phyloP scores from a whole-genome alignment of 1,284 basidiomycete species.

The Schizophyllum amplum region DNA sequence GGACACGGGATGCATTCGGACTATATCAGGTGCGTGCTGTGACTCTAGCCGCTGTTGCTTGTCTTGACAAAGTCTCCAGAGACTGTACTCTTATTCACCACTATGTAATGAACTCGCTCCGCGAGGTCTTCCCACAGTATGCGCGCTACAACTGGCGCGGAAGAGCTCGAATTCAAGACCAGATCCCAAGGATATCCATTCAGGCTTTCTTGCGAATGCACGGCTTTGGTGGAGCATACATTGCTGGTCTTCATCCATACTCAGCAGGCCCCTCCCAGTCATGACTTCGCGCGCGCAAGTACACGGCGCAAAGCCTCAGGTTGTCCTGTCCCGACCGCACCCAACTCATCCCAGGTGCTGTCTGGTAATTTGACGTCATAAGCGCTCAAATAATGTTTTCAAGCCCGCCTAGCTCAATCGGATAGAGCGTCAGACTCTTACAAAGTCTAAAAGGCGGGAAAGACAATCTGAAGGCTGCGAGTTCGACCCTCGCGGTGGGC shows the following conservation, averaged over 20 bases:
- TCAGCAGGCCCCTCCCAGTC: too few species aligned
- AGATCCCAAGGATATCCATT: too few species aligned
- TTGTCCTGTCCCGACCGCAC: neutral
- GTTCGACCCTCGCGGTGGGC: slow-evolving; percentile 74
- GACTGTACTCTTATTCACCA: neutral
- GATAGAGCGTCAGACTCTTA: slow-evolving; percentile 78
- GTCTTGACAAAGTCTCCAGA: neutral
- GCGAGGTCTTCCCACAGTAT: too few species aligned
- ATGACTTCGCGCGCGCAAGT: too few species aligned
- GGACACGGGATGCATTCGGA: neutral
- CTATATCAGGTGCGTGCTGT: neutral
- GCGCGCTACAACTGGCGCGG: too few species aligned
- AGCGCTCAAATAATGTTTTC: too few species aligned
- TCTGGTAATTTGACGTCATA: neutral
- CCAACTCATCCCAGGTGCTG: neutral
- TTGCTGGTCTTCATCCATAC: too few species aligned
- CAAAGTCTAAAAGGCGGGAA: neutral
- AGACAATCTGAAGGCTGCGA: slow-evolving; percentile 74
- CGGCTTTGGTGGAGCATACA: too few species aligned
- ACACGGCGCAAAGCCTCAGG: too few species aligned
- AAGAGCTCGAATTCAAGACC: too few species aligned
- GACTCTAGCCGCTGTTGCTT: neutral
- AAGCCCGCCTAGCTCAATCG: slow-evolving; percentile 79
- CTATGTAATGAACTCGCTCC: neutral
- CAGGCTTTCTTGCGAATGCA: too few species aligned